A percentile compares a stretch with the other conserved stretches of the same genome.
These are phyloP conservation scores for Massospora cicadina DNA, from an alignment of 371 early-diverging fungal species.

Conservation along the genomic window DNA sequence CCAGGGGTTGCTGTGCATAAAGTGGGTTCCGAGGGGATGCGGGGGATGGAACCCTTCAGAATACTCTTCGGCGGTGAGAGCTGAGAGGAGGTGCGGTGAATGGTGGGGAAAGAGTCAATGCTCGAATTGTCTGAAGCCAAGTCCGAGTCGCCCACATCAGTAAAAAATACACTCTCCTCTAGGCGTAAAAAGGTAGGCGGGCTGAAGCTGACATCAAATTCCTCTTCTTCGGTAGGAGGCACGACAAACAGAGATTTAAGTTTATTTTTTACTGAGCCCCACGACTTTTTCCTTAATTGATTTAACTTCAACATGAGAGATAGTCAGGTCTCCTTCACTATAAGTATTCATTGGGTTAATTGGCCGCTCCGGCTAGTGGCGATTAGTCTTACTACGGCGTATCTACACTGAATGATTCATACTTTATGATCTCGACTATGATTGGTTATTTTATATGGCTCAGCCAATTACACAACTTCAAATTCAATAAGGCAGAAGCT, in stretches of 20 bases:
- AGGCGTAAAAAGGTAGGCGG: background rate
- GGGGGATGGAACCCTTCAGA: background rate
- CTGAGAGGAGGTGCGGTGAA: background rate
- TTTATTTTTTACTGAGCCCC: background rate
- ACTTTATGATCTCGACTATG: too few relatives aligned
- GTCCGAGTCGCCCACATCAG: background rate
- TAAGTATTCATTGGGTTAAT: background rate
- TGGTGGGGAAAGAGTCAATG: background rate
- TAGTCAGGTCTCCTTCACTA: background rate
- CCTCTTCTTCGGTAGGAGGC: background rate
- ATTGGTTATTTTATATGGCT: too few relatives aligned
- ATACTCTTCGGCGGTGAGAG: background rate
- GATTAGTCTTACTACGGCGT: background rate
- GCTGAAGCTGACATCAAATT: background rate
- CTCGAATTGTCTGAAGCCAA: background rate
- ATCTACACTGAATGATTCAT: background rate
- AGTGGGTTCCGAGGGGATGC: background rate
- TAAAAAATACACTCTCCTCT: conserved; percentile 1
- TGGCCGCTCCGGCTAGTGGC: background rate
- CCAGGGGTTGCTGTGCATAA: too few relatives aligned
- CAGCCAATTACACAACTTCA: too few relatives aligned
- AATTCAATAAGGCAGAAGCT: background rate
- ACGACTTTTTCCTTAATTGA: background rate
- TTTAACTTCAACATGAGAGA: background rate
- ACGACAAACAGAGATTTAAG: background rate